Evolutionary conservation across 1,284 basidiomycete species (phyloP).

Genomic region (Pseudomicrostroma phylloplanum): DNA sequence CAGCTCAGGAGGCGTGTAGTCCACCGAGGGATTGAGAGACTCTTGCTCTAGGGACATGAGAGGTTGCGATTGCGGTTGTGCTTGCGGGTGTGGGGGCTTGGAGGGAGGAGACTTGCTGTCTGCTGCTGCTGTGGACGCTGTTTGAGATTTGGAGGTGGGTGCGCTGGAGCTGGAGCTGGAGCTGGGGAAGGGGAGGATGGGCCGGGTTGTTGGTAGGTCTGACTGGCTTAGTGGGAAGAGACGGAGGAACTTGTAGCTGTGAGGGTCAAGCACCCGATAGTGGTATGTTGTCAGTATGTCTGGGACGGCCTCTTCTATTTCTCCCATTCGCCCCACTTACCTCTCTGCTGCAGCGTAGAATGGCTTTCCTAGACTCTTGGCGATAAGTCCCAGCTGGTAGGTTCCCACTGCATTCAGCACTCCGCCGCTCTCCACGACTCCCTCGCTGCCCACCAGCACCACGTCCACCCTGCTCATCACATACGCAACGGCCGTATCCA

Average conservation of each 20-base stretch:
- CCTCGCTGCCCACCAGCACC: conserved; percentile 91
- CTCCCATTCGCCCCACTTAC: conserved; percentile 13
- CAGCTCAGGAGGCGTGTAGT: conserved; percentile 61
- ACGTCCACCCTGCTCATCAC: conserved; percentile 93
- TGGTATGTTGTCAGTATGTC: neutral
- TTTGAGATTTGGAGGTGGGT: conserved; percentile 6
- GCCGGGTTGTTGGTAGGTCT: conserved; percentile 64
- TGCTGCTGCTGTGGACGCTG: neutral
- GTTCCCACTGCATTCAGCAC: conserved; percentile 69
- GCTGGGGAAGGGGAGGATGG: conserved; percentile 27
- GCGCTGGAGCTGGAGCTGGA: neutral
- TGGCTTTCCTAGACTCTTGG: conserved; percentile 86
- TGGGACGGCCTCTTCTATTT: neutral
- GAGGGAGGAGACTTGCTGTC: neutral
- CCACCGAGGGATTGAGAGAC: conserved; percentile 36
- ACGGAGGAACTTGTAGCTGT: conserved; percentile 88
- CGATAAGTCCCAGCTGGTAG: conserved; percentile 92
- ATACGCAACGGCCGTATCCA: conserved; percentile 94
- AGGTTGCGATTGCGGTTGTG: neutral
- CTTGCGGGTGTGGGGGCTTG: neutral
- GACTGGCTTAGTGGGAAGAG: conserved; percentile 94
- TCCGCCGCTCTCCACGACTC: conserved; percentile 79
- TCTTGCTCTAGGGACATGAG: conserved; percentile 40
- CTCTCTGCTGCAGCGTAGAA: conserved; percentile 88
- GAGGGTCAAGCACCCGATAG: conserved; percentile 1